These are phyloP conservation scores for Metschnikowia cerradonensis DNA, from an alignment of 805 yeast species.

Conservation along the genomic window DNA sequence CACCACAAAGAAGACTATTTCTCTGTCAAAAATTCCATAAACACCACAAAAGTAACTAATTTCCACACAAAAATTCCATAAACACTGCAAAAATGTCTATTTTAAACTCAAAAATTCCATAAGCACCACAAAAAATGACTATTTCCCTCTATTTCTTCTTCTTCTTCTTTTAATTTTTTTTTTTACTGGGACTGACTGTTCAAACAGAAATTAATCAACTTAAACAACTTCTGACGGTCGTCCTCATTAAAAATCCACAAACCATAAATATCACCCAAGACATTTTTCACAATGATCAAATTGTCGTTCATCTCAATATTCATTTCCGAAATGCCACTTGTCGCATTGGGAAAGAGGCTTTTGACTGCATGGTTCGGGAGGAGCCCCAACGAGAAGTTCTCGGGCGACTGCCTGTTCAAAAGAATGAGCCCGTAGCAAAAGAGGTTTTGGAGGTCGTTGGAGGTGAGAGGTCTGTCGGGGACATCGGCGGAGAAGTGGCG, in stretches of 20 bases:
- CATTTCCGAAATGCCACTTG: conserved; percentile 42
- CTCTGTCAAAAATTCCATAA: too few species aligned
- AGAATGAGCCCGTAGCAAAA: conserved; percentile 68
- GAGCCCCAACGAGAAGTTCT: conserved; percentile 68
- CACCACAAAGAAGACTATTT: too few species aligned
- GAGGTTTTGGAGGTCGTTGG: conserved; percentile 34
- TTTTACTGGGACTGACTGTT: conserved; percentile 25
- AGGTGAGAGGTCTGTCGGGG: conserved; percentile 6
- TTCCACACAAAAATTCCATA: too few species aligned
- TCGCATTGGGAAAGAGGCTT: conserved; percentile 38
- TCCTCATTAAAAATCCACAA: conserved; percentile 71
- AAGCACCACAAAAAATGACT: too few species aligned
- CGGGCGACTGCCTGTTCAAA: conserved; percentile 63
- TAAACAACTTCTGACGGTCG: conserved; percentile 58
- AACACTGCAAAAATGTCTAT: too few species aligned
- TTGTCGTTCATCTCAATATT: conserved; percentile 67
- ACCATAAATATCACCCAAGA: conserved; percentile 69
- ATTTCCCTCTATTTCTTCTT: too few species aligned
- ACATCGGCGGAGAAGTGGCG: conserved; percentile 39
- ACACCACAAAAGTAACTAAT: too few species aligned
- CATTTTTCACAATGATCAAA: conserved; percentile 63
- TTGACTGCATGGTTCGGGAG: conserved; percentile 50
- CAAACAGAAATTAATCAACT: conserved; percentile 40
- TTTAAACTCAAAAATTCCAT: too few species aligned
- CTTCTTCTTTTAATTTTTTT: too few species aligned